Conservation (phyloP, 1,284 basidiomycete species). For the Laetiporus sulphureus region DNA sequence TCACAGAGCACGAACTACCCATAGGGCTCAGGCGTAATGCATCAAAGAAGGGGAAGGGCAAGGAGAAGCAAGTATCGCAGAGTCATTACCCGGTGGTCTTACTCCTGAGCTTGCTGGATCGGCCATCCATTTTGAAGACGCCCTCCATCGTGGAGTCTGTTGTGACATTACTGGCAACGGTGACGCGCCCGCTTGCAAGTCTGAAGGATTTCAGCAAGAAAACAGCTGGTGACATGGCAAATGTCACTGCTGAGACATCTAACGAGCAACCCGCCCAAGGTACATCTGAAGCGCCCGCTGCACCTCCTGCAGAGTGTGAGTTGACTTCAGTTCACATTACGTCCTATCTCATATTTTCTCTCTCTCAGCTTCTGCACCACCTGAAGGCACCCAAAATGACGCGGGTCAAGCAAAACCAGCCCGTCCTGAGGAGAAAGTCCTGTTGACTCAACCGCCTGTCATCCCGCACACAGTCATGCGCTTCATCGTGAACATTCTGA, state of each 20-base stretch:
- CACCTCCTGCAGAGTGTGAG: constrained; percentile 3
- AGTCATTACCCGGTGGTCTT: constrained; percentile 89
- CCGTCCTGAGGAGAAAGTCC: constrained; percentile 51
- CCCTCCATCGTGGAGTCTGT: constrained; percentile 90
- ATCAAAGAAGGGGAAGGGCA: constrained; percentile 87
- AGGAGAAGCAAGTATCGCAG: constrained; percentile 77
- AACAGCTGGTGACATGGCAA: constrained; percentile 11
- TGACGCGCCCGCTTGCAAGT: constrained; percentile 75
- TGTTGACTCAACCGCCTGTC: constrained; percentile 70
- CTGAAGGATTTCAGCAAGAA: constrained; percentile 48
- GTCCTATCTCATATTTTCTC: neutral
- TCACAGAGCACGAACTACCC: constrained; percentile 88
- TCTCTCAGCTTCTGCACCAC: neutral
- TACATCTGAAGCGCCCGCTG: neutral
- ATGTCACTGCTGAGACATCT: constrained; percentile 5
- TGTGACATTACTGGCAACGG: constrained; percentile 76
- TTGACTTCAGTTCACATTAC: neutral
- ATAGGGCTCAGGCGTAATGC: constrained; percentile 61
- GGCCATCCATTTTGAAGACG: constrained; percentile 77
- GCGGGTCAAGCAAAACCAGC: constrained; percentile 26
- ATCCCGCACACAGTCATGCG: constrained; percentile 79
- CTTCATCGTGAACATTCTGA: constrained; percentile 90
- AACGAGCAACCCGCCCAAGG: constrained; percentile 7
- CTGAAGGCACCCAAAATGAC: constrained; percentile 6
- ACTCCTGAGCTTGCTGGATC: constrained; percentile 80